Percentiles rank a stretch among this genome's conserved stretches.
Evolutionary conservation across 139 green algal genomes (phyloP).

Genomic region (Chlorella vulgaris): DNA sequence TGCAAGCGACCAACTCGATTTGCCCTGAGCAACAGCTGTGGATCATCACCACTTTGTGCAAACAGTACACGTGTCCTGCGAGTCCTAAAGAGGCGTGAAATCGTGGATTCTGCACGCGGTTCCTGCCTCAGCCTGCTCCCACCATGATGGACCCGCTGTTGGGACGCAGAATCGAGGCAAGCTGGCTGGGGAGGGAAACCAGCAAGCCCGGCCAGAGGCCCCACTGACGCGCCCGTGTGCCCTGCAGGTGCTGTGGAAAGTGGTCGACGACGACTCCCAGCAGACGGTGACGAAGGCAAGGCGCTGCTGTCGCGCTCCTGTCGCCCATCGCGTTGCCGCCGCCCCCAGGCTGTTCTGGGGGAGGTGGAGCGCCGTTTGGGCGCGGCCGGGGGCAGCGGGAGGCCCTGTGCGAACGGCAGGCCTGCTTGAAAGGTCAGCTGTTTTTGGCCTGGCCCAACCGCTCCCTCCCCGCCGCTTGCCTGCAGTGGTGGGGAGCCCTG

Average conservation of each 20-base stretch:
- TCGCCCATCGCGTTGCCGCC: not conserved
- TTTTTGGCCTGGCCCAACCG: too few species aligned
- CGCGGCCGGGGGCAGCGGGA: too few species aligned
- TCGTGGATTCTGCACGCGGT: not conserved
- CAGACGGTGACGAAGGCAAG: conserved; percentile 21
- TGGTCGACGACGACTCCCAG: conserved; percentile 18
- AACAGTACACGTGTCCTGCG: too few species aligned
- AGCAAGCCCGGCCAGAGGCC: not conserved
- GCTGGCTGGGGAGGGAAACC: not conserved
- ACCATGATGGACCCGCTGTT: conserved; percentile 6
- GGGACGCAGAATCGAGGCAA: not conserved
- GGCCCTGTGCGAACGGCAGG: too few species aligned
- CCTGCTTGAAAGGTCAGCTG: too few species aligned
- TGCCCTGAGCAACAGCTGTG: too few species aligned
- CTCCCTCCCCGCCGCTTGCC: not conserved
- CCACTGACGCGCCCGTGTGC: not conserved
- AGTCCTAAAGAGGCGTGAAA: not conserved
- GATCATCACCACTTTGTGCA: too few species aligned
- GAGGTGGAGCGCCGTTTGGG: not conserved
- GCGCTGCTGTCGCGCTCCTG: not conserved
- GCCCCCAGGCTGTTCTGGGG: too few species aligned
- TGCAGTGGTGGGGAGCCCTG: conserved; percentile 30
- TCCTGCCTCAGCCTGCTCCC: not conserved
- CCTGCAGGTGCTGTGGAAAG: conserved; percentile 19
- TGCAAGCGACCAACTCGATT: too few species aligned